Evolutionary conservation across 805 yeast species (phyloP).

Genomic region (Candida qinlingensis): DNA sequence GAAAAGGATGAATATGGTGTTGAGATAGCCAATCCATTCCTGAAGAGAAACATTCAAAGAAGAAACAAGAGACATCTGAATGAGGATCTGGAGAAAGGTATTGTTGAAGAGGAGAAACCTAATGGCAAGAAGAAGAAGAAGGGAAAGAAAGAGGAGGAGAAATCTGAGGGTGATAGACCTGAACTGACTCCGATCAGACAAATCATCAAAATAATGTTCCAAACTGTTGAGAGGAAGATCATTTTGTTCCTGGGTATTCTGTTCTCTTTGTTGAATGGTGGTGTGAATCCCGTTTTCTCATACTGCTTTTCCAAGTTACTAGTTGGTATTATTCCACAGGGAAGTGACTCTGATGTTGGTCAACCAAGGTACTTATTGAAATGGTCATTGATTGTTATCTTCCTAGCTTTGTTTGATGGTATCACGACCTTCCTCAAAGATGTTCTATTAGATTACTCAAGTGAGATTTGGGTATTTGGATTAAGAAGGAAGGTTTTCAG

Average conservation of each 20-base stretch:
- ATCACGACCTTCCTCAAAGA: constrained; percentile 45
- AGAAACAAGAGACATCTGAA: constrained; percentile 4
- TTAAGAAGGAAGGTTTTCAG: constrained; percentile 47
- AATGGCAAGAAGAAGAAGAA: neutral
- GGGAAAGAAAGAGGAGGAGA: constrained; percentile 4
- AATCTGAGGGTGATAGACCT: constrained; percentile 10
- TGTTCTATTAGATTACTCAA: constrained; percentile 45
- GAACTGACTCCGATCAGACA: constrained; percentile 23
- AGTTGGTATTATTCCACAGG: constrained; percentile 51
- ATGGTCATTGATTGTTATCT: constrained; percentile 68
- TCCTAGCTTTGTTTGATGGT: constrained; percentile 63
- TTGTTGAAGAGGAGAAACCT: neutral
- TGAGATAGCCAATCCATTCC: constrained; percentile 2
- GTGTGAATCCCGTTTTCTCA: constrained; percentile 71
- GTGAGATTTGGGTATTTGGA: constrained; percentile 63
- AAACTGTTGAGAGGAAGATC: constrained; percentile 21
- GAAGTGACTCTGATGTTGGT: constrained; percentile 26
- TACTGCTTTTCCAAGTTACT: constrained; percentile 68
- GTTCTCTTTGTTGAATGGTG: constrained; percentile 52
- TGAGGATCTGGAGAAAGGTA: neutral
- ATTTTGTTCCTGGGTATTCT: constrained; percentile 45
- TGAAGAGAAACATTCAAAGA: constrained; percentile 1
- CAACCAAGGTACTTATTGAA: constrained; percentile 33
- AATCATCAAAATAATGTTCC: constrained; percentile 28
- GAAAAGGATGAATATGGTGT: constrained; percentile 2